Conservation (phyloP, 148 eudicot species). For the Persicaria maculosa region DNA sequence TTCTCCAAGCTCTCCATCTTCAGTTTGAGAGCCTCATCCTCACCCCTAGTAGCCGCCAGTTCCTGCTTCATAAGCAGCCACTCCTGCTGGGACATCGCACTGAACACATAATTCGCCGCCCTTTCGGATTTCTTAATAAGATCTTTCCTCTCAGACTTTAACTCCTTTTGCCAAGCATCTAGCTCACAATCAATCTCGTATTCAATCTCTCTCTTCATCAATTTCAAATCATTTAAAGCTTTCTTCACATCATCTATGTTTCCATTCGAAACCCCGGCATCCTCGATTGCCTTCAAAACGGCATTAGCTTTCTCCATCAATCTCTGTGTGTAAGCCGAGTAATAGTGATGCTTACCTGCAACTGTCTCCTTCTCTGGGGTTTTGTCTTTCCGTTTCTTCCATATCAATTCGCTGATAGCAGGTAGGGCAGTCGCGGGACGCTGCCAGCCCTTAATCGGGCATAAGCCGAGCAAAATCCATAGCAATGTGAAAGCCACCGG, state of each 20-base stretch:
- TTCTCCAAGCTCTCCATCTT: constrained; percentile 39
- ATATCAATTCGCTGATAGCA: constrained; percentile 23
- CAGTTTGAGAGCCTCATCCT: constrained; percentile 21
- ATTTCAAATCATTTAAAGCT: constrained; percentile 46
- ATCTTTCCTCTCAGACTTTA: constrained; percentile 29
- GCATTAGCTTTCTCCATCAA: constrained; percentile 40
- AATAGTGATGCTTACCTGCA: constrained; percentile 41
- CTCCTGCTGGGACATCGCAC: constrained; percentile 43
- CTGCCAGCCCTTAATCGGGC: constrained; percentile 40
- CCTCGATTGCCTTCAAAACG: constrained; percentile 44
- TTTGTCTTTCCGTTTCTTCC: constrained; percentile 23
- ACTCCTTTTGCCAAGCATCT: constrained; percentile 36
- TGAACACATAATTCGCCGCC: constrained; percentile 21
- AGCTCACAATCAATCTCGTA: constrained; percentile 53
- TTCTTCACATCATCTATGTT: constrained; percentile 29
- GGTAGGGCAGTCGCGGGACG: constrained; percentile 39
- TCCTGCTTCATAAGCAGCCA: constrained; percentile 18
- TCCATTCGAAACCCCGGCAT: constrained; percentile 35
- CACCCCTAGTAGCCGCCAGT: constrained; percentile 20
- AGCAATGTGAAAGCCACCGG: constrained; percentile 37
- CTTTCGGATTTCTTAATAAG: constrained; percentile 27
- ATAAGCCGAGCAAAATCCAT: constrained; percentile 43
- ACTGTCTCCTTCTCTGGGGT: constrained; percentile 17
- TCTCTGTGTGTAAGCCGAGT: constrained; percentile 35
- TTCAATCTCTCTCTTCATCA: constrained; percentile 41